Base-by-base conservation (phyloP, 73 alveolate species). In the Paramecium sexaurelia region DNA sequence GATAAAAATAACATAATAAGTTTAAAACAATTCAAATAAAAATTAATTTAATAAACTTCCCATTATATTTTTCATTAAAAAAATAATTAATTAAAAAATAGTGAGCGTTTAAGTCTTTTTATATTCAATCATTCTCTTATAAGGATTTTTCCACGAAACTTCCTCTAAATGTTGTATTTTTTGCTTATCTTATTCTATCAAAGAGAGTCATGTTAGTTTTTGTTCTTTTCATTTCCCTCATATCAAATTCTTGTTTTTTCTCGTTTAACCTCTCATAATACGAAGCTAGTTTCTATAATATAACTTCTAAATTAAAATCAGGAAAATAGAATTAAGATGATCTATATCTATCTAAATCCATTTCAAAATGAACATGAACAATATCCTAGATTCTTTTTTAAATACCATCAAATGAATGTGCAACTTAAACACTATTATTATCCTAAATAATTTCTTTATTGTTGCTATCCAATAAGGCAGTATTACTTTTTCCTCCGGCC, bases 131-230 rank as follows among this genome's bases (percentile, higher is more conserved):
- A 51, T 51, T 51, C 1, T 51, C 67, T 51, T 51, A n/a, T 15
- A 17, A 22, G 27, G 67, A 51, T 51, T 26, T 61, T 26, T 61
- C 83, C 8, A 61, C 41, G 57, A 73, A 36, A 73, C 67, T 73
- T 36, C 87, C 87, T 36, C 87, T 73, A 27, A 36, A 6, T 11
- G 57, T 36, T 27, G 87, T 15, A 39, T 33, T 33, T 36, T 73
- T 73, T 27, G 55, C 87, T 39, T 39, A 39, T 39, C 87, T 73
- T n/a, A 78, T 78, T 45, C 90, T 78, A 39, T 78, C 90, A 78
- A 78, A 78, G 2, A 78, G 32, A 78, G 75, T 45, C 13, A 41
- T 4, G 41, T 78, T 78, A 0, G 90, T 78, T 78, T 39, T 78
- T 22, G 90, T 41, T 78, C 73, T 78, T 33, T 45, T 78, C 90